Evolutionary conservation across 257 asterid species (phyloP), one percentile per base, ranked within the genome.

Genomic region (Henckelia pumila): DNA sequence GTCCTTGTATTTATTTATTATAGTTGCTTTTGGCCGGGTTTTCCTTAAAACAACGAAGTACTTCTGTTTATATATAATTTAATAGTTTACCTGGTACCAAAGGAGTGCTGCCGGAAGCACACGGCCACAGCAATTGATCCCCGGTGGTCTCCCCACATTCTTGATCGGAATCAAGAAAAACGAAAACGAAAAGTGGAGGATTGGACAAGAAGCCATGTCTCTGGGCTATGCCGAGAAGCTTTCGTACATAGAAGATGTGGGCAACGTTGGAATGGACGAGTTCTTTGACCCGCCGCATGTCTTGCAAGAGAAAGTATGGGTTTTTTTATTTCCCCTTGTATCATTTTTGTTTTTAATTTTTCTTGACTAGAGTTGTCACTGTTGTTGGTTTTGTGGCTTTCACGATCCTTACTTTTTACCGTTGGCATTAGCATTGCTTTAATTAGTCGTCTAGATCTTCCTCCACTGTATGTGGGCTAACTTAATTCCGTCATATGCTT

Each of bases 201-300:
- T 56, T 57, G 37, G 20, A 23, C 25, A 24, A 23, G 17, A 50
- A 64, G 75, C 77, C 72, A 87, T 89, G 98, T 92, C 98, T 69
- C 81, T 92, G 75, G 98, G 98, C 30, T 92, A 92, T 66, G 98
- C 98, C 17, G 88, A 92, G 85, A 92, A 86, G 81, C 96, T 89
- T 10, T 87, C 98, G 1, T 77, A 67, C 79, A 89, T 84, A 21
- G 98, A 92, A 78, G 98, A 92, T 79, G 97, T 92, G 73, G 98
- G 98, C 81, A 88, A 81, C 80, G 97, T 92, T 61, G 98, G 98
- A 75, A 92, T 92, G 98, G 29, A 83, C 19, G 97, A 92, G 59
- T 79, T 79, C 75, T 88, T 86, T 56, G 97, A 92, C 80, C 78
- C 98, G 21, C 79, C 91, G 68, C 84, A 74, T 59, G 73, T 86